Evolutionary conservation across 768 basidiomycete genomes (phyloP).

Genomic region (Lactifluus pinguis): DNA sequence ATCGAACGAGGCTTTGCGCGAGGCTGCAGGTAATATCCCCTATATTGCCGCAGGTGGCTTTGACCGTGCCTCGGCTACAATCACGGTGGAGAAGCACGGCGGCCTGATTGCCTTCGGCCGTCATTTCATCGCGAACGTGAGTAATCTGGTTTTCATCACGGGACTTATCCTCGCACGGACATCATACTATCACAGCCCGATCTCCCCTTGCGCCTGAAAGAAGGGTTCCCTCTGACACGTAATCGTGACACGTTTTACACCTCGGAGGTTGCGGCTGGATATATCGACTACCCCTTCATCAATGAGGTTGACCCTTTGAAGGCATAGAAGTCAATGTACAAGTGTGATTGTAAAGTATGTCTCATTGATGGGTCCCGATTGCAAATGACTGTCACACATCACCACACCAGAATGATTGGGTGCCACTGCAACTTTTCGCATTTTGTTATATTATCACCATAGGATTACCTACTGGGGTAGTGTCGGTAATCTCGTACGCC

Average conservation of each 20-base stretch:
- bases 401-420: no score
- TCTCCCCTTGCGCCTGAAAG: conserved; percentile 13
- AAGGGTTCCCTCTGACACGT: background rate
- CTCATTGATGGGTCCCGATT: no score
- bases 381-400: no score
- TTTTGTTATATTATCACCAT: no score
- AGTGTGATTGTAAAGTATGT: no score
- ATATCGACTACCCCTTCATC: background rate
- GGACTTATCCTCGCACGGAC: background rate
- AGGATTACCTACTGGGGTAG: no score
- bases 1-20: background rate
- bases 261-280: background rate
- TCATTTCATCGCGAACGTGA: conserved; percentile 8
- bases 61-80: background rate
- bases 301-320: background rate
- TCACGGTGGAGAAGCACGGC: conserved; percentile 1
- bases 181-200: conserved; percentile 4
- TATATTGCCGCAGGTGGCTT: conserved; percentile 6
- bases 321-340: background rate
- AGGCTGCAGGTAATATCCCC: background rate
- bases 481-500: no score
- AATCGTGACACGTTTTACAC: background rate
- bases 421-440: no score
- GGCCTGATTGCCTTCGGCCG: conserved; percentile 9
- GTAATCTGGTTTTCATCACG: background rate